Evolutionary conservation across 225 moss, liverwort and hornwort genomes (phyloP).

Genomic region (Anthoceros angustus): DNA sequence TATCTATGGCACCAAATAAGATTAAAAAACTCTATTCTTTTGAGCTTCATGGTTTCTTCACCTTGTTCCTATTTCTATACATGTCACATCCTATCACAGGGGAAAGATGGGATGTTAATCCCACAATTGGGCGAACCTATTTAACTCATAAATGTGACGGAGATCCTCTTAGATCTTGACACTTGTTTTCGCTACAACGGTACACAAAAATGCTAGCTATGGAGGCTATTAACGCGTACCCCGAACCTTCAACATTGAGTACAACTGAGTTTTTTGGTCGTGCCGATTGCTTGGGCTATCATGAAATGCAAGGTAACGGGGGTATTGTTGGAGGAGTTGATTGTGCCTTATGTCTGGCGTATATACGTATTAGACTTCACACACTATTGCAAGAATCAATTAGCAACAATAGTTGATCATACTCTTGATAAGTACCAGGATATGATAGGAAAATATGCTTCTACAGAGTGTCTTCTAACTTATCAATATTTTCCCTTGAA

Average conservation of each 20-base stretch:
- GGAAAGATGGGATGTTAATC: background rate
- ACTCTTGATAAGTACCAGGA: background rate
- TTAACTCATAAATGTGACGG: background rate
- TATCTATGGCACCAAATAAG: too few relatives aligned
- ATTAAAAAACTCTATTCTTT: too few relatives aligned
- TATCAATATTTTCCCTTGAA: background rate
- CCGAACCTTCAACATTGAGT: background rate
- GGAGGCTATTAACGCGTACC: background rate
- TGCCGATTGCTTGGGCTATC: background rate
- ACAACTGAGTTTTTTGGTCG: background rate
- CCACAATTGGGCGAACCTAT: background rate
- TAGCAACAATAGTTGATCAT: background rate
- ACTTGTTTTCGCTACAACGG: background rate
- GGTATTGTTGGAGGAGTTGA: background rate
- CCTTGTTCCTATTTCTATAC: background rate
- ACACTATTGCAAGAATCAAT: background rate
- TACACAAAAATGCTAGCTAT: background rate
- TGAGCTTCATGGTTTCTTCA: too few relatives aligned
- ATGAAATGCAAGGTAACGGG: background rate
- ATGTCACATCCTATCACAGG: background rate
- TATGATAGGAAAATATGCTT: background rate
- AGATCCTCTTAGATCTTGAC: background rate
- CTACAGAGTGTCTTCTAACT: background rate
- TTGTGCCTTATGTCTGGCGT: background rate
- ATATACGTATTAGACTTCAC: background rate